Evolutionary conservation across 2,329 filamentous ascomycete genomes (phyloP).

Genomic region (Venturiaceae sp.): DNA sequence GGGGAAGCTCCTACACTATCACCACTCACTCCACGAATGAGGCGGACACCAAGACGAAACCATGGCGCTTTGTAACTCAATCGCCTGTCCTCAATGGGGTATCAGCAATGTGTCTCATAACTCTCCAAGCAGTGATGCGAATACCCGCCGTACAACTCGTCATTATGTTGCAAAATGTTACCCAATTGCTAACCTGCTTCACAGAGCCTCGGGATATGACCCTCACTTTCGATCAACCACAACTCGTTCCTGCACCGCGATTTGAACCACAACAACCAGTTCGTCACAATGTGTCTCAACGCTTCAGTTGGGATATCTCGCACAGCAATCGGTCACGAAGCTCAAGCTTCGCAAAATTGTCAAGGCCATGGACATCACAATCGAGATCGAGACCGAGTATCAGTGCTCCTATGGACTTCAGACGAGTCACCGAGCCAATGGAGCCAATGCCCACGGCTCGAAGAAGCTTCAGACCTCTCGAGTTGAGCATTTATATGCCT

Average conservation of each 20-base stretch:
- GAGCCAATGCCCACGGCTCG: slow-evolving; percentile 20
- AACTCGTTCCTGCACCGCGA: not conserved
- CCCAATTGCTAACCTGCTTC: not conserved
- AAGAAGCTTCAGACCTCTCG: slow-evolving; percentile 26
- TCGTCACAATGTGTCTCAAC: not conserved
- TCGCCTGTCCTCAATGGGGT: not conserved
- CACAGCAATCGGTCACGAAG: not conserved
- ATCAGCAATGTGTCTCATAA: not conserved
- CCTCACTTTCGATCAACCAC: slow-evolving; percentile 6
- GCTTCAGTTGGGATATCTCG: not conserved
- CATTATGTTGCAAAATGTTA: not conserved
- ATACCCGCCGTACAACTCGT: not conserved
- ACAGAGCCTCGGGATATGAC: slow-evolving; percentile 2
- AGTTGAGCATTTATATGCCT: slow-evolving; percentile 28
- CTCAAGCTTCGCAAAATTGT: slow-evolving; percentile 1
- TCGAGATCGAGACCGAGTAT: slow-evolving; percentile 21
- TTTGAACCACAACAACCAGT: not conserved
- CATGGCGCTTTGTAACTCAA: not conserved
- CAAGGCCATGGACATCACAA: slow-evolving; percentile 2
- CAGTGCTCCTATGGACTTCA: slow-evolving; percentile 24
- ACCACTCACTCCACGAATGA: not conserved
- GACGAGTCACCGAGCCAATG: slow-evolving; percentile 19
- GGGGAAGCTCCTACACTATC: not conserved
- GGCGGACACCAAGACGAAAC: not conserved
- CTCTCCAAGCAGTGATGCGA: not conserved